Conservation (phyloP, 495 filamentous ascomycete species). For the Rostrohypoxylon terebratum region DNA sequence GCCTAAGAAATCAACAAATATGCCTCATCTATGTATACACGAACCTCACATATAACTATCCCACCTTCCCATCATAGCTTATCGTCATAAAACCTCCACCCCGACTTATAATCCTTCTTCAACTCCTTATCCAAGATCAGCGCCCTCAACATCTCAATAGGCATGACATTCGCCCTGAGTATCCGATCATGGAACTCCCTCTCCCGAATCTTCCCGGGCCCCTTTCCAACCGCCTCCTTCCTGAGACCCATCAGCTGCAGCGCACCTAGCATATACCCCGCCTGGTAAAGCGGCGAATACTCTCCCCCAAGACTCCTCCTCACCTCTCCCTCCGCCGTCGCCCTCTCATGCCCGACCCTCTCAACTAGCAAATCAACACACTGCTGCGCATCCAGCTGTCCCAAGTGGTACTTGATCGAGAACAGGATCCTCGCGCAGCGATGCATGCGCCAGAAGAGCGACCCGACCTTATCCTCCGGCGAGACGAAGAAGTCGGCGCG, state of each 20-base stretch:
- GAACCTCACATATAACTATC: neutral
- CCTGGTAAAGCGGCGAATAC: conserved; percentile 64
- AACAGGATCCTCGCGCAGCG: conserved; percentile 66
- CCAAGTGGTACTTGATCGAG: conserved; percentile 64
- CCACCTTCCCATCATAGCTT: conserved; percentile 17
- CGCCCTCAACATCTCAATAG: conserved; percentile 63
- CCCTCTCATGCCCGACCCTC: conserved; percentile 64
- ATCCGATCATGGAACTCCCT: conserved; percentile 63
- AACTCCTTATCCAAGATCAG: conserved; percentile 54
- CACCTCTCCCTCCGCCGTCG: conserved; percentile 67
- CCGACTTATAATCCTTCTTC: conserved; percentile 47
- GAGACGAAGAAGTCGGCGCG: conserved; percentile 55
- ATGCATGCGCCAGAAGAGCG: conserved; percentile 67
- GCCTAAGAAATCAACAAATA: neutral
- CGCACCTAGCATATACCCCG: conserved; percentile 65
- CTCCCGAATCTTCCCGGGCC: conserved; percentile 51
- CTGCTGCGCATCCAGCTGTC: conserved; percentile 57
- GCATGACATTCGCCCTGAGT: conserved; percentile 60
- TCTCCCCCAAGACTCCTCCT: conserved; percentile 60
- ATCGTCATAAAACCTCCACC: conserved; percentile 50
- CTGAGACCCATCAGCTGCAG: conserved; percentile 60
- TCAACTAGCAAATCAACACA: conserved; percentile 62
- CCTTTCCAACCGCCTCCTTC: conserved; percentile 48
- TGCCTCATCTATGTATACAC: neutral
- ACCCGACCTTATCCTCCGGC: conserved; percentile 61